Evolutionary conservation across 2,329 filamentous ascomycete species (phyloP).

Genomic region (Ambrosiella xylebori): DNA sequence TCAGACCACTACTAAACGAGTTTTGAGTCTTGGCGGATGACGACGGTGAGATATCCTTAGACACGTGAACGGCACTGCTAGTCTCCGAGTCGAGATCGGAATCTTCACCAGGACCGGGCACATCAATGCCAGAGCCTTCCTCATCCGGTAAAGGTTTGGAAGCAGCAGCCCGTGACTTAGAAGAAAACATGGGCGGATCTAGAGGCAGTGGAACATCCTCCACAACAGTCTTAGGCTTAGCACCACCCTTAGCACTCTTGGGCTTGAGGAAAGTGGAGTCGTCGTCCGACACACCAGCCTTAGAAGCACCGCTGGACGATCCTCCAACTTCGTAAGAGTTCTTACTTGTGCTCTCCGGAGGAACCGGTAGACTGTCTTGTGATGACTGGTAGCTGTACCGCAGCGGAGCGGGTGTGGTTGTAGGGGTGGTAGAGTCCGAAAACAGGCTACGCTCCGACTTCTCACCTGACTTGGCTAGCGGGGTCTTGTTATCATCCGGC

Average conservation of each 20-base stretch:
- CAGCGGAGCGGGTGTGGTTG: conserved; percentile 32
- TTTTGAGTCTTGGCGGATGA: conserved; percentile 35
- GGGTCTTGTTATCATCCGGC: conserved; percentile 4
- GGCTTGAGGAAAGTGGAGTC: conserved; percentile 9
- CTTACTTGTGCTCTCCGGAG: conserved; percentile 40
- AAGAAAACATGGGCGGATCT: conserved; percentile 24
- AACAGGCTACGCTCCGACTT: conserved; percentile 4
- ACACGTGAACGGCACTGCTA: conserved; percentile 47
- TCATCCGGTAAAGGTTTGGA: conserved; percentile 16
- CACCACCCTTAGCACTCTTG: conserved; percentile 1
- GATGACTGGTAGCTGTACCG: conserved; percentile 26
- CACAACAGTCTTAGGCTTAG: conserved; percentile 14
- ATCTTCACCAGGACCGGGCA: conserved; percentile 26
- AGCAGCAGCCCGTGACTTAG: conserved; percentile 13
- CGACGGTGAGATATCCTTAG: conserved; percentile 35
- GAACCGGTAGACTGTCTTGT: conserved; percentile 24
- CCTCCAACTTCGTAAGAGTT: conserved; percentile 30
- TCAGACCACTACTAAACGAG: conserved; percentile 35
- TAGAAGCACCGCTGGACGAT: conserved; percentile 24
- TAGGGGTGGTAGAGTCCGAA: conserved; percentile 29
- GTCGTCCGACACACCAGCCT: conserved; percentile 11
- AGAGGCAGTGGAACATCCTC: conserved; percentile 27
- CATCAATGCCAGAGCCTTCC: conserved; percentile 23
- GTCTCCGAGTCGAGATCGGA: conserved; percentile 32
- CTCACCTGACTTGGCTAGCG: neutral